Base-by-base conservation (phyloP, 768 basidiomycete species). In the Leccinum aurantiacum region DNA sequence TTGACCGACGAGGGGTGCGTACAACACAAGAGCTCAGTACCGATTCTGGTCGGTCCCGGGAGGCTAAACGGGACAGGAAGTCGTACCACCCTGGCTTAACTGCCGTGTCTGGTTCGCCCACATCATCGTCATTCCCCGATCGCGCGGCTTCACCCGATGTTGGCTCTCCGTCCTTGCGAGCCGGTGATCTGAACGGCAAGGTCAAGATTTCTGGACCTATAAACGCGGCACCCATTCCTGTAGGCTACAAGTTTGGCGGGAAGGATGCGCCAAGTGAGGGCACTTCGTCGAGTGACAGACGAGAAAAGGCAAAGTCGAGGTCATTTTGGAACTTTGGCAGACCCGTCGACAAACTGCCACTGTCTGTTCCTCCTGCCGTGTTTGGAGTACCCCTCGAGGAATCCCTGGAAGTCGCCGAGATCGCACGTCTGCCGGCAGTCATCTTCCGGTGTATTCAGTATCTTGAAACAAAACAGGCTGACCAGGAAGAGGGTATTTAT, bases 401-500 rank as follows among this genome's bases (percentile, higher is more conserved):
- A 59, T 88, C 94, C 1, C 82, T 99, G 33, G 89, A 92, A 1
- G 85, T 98, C 25, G 89, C 92, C 17, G 84, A 92, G 69, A 92
- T 98, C 58, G 95, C 89, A 55, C 88, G 89, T 66, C 80, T 99
- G 22, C 97, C 97, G 3, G 93, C 96, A 7, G 90, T 98, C 66
- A 89, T 97, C 35, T 99, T 95, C 80, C 86, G 97, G 56, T 91
- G 89, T 65, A 95, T 99, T 65, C 89, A 97, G 70, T 99, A 96
- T 76, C 79, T 99, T 57, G 93, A 98, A 77, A 84, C 86, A 19
- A 95, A 95, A 78, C 84, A 91, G 72, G 96, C 97, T 22, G 93
- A 98, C 62, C 87, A 91, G 65, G 97, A 99, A 70, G 97, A 99
- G 75, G 97, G 97, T 35, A 96, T 99, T 60, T 99, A 98, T 76